A percentile compares a stretch with the other conserved stretches of the same genome.
Evolutionary conservation across 805 yeast genomes (phyloP).

Genomic region (Naumovozyma baii): DNA sequence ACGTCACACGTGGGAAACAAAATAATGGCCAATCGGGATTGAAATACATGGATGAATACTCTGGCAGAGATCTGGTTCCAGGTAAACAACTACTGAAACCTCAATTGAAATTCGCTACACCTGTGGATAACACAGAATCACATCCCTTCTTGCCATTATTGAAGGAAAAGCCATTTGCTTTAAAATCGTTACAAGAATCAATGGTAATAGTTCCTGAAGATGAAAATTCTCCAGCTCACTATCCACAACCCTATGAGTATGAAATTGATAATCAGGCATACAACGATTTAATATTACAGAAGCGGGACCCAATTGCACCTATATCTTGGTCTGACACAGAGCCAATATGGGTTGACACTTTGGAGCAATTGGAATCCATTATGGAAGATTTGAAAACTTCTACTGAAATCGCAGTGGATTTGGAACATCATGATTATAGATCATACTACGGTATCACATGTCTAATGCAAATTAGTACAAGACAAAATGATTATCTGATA

Average conservation of each 20-base stretch:
- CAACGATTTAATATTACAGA: conserved; percentile 46
- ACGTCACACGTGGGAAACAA: conserved; percentile 16
- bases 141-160: conserved; percentile 73
- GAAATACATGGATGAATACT: conserved; percentile 44
- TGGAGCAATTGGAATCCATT: conserved; percentile 44
- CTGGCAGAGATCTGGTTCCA: conserved; percentile 7
- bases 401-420: conserved; percentile 77
- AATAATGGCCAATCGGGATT: conserved; percentile 16
- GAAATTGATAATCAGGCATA: conserved; percentile 68
- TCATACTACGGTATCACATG: conserved; percentile 86
- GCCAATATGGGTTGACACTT: conserved; percentile 65
- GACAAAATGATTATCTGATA: conserved; percentile 74
- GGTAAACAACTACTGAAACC: conserved; percentile 46
- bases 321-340: conserved; percentile 55
- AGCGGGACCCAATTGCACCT: conserved; percentile 40
- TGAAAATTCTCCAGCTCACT: conserved; percentile 45
- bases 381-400: conserved; percentile 40
- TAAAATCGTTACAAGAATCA: conserved; percentile 47
- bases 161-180: conserved; percentile 60
- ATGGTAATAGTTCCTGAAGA: conserved; percentile 31
- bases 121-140: conserved; percentile 58
- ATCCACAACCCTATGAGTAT: conserved; percentile 67
- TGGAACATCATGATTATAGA: conserved; percentile 91
- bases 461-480: conserved; percentile 81
- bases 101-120: conserved; percentile 46